Conservation (phyloP, 1,139 yeast genomes). For the Yamadazyma triangularis region DNA sequence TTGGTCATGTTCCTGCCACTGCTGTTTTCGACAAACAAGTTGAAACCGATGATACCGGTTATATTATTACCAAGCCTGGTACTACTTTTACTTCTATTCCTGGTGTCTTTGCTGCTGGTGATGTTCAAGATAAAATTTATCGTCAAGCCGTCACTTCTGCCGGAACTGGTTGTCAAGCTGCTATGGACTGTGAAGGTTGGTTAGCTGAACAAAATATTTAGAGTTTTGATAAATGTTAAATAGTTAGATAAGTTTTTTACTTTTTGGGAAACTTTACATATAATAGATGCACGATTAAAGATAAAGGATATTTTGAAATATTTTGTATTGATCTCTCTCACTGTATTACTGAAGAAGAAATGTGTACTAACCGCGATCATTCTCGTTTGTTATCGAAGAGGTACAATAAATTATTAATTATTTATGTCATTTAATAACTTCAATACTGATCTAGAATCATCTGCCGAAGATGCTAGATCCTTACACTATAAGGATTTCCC, state of each 20-base stretch:
- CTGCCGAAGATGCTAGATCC: slow-evolving; percentile 12
- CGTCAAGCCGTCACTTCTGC: slow-evolving; percentile 99
- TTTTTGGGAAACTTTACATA: too few species aligned
- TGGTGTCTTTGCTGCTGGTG: slow-evolving; percentile 98
- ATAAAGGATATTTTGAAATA: too few species aligned
- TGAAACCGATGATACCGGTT: slow-evolving; percentile 82
- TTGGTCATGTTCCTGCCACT: slow-evolving; percentile 97
- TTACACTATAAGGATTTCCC: slow-evolving; percentile 37
- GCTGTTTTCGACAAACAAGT: slow-evolving; percentile 67
- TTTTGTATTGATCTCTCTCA: too few species aligned
- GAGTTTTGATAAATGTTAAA: background rate
- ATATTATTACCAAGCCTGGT: slow-evolving; percentile 86
- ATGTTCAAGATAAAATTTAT: slow-evolving; percentile 93
- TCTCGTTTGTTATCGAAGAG: too few species aligned
- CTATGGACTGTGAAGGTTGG: slow-evolving; percentile 86
- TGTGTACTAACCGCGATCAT: too few species aligned
- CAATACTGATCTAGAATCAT: slow-evolving; percentile 29
- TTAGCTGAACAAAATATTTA: slow-evolving; percentile 58
- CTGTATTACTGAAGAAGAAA: too few species aligned
- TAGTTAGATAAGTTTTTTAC: too few species aligned
- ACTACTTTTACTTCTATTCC: slow-evolving; percentile 79
- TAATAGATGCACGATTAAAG: too few species aligned
- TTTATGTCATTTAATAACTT: slow-evolving; percentile 37
- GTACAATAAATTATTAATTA: too few species aligned
- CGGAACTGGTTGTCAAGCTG: slow-evolving; percentile 99